Conservation (phyloP, 1,139 yeast genomes). For the Taphrina communis region DNA sequence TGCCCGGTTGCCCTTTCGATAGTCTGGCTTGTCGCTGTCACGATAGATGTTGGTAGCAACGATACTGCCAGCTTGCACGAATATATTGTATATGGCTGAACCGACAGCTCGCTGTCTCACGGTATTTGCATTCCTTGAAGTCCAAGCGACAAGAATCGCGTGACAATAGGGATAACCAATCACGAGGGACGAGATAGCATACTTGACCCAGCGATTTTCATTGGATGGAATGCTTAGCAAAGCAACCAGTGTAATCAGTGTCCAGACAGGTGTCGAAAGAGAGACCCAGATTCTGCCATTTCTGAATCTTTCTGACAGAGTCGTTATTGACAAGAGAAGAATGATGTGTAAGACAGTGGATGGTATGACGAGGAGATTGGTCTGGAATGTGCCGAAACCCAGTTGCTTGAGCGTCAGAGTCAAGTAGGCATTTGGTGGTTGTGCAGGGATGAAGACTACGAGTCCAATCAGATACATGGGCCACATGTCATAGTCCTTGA, state of each 20-base stretch:
- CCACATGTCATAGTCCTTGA: conserved; percentile 63
- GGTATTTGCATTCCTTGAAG: conserved; percentile 19
- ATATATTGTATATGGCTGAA: conserved; percentile 68
- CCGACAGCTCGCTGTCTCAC: conserved; percentile 64
- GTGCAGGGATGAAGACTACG: conserved; percentile 54
- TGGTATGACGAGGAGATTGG: conserved; percentile 54
- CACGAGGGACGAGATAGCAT: conserved; percentile 57
- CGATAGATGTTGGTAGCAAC: conserved; percentile 63
- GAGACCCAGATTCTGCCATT: conserved; percentile 51
- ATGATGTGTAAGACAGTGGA: conserved; percentile 55
- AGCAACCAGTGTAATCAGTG: conserved; percentile 13
- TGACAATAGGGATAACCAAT: conserved; percentile 57
- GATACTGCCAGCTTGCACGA: conserved; percentile 62
- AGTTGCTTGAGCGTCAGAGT: conserved; percentile 60
- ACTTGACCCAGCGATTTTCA: conserved; percentile 60
- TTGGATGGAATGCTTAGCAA: conserved; percentile 46
- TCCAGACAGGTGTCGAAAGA: conserved; percentile 43
- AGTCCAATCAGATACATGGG: conserved; percentile 63
- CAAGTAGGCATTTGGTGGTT: conserved; percentile 59
- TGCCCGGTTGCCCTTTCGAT: conserved; percentile 59
- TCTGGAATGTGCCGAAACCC: conserved; percentile 63
- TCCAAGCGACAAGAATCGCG: conserved; percentile 35
- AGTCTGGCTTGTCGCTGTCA: conserved; percentile 63
- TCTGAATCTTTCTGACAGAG: conserved; percentile 54
- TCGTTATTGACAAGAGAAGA: conserved; percentile 54